Evolutionary conservation across 2,329 filamentous ascomycete species (phyloP).

Genomic region (Neurospora crassa): DNA sequence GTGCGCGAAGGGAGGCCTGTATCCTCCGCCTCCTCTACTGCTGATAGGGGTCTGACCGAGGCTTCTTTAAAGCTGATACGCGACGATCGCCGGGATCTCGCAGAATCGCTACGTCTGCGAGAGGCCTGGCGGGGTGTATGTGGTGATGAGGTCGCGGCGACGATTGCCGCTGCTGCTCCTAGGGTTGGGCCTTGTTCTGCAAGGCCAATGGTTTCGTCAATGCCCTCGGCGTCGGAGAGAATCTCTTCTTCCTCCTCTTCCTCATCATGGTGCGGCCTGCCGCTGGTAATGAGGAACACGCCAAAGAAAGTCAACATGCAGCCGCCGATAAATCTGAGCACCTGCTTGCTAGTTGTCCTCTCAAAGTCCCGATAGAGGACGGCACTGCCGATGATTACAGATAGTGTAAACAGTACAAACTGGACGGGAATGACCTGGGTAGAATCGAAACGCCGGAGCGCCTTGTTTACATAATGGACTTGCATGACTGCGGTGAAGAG

Average conservation of each 20-base stretch:
- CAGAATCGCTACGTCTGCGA: slow-evolving; percentile 15
- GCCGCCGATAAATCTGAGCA: slow-evolving; percentile 78
- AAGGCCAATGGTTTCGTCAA: slow-evolving; percentile 55
- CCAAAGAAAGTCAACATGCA: slow-evolving; percentile 90
- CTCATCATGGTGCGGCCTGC: slow-evolving; percentile 50
- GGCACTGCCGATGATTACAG: slow-evolving; percentile 88
- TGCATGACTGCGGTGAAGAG: slow-evolving; percentile 86
- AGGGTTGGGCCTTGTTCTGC: slow-evolving; percentile 38
- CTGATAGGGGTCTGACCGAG: slow-evolving; percentile 26
- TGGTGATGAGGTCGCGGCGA: slow-evolving; percentile 21
- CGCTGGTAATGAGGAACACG: slow-evolving; percentile 94
- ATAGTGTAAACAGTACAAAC: slow-evolving; percentile 93
- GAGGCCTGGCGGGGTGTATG: slow-evolving; percentile 26
- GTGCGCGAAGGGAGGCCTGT: neutral
- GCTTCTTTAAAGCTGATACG: slow-evolving; percentile 34
- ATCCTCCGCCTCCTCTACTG: slow-evolving; percentile 14
- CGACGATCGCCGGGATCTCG: slow-evolving; percentile 38
- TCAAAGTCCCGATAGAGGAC: slow-evolving; percentile 94
- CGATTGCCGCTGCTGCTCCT: neutral
- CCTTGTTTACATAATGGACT: slow-evolving; percentile 88
- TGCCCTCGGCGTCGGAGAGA: slow-evolving; percentile 45
- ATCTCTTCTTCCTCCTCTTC: slow-evolving; percentile 51
- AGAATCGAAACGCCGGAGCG: slow-evolving; percentile 85
- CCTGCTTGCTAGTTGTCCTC: slow-evolving; percentile 62
- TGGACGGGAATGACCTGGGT: slow-evolving; percentile 97